Conservation (phyloP, 257 asterid genomes). For the Plantago major region DNA sequence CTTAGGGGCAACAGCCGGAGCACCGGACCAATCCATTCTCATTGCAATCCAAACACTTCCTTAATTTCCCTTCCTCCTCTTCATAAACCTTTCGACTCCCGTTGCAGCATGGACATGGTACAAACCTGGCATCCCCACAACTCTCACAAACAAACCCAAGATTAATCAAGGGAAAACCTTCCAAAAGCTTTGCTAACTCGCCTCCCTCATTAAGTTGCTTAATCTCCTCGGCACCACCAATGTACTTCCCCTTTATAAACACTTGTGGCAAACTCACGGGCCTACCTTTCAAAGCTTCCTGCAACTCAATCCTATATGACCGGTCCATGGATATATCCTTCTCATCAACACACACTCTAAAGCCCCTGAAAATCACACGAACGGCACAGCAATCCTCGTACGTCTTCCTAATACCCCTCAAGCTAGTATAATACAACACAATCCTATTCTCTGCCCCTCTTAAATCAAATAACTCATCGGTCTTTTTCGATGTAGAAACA, state of each 20-base stretch:
- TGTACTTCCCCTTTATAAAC: conserved; percentile 59
- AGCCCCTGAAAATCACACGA: conserved; percentile 63
- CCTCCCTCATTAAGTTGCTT: conserved; percentile 72
- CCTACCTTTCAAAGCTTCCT: conserved; percentile 49
- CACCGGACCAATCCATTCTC: conserved; percentile 88
- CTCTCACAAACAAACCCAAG: conserved; percentile 50
- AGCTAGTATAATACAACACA: conserved; percentile 69
- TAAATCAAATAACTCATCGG: conserved; percentile 25
- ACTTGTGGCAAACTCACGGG: conserved; percentile 62
- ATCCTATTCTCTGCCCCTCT: conserved; percentile 41
- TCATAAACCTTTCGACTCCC: conserved; percentile 77
- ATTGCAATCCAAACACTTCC: conserved; percentile 62
- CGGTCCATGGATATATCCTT: conserved; percentile 88
- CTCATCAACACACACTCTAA: conserved; percentile 69
- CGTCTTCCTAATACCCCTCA: conserved; percentile 86
- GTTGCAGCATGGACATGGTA: conserved; percentile 70
- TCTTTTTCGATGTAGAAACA: neutral
- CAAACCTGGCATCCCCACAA: conserved; percentile 89
- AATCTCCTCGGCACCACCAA: conserved; percentile 83
- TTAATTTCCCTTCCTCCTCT: conserved; percentile 49
- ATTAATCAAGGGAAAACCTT: conserved; percentile 48
- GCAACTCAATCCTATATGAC: conserved; percentile 66
- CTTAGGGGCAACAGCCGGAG: conserved; percentile 61
- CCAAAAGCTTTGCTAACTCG: conserved; percentile 55
- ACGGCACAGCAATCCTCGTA: conserved; percentile 72